Evolutionary conservation across 2,329 filamentous ascomycete species (phyloP).

Genomic region (Colletotrichum sp.): DNA sequence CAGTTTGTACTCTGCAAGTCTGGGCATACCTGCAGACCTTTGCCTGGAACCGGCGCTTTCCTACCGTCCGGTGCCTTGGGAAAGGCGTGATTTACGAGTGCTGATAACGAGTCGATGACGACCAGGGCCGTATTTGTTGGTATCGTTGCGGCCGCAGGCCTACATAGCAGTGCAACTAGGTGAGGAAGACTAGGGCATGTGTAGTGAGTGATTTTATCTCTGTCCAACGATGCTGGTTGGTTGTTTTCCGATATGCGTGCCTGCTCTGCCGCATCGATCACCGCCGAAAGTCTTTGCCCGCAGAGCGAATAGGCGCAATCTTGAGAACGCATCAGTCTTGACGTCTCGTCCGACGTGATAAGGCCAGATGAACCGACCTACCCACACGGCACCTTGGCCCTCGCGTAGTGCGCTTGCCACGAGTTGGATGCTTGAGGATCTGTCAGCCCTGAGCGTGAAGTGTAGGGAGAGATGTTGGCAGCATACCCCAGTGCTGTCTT

Average conservation of each 20-base stretch:
- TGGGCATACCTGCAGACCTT: slow-evolving; percentile 34
- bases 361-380: slow-evolving; percentile 64
- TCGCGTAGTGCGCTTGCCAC: slow-evolving; percentile 66
- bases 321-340: slow-evolving; percentile 20
- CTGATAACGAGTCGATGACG: slow-evolving; percentile 79
- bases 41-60: slow-evolving; percentile 39
- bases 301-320: slow-evolving; percentile 46
- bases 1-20: not conserved
- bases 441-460: slow-evolving; percentile 7
- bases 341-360: not conserved
- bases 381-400: slow-evolving; percentile 75
- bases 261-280: slow-evolving; percentile 23
- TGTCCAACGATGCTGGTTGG: not conserved
- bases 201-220: slow-evolving; percentile 49
- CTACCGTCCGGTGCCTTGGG: slow-evolving; percentile 59
- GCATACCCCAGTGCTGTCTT: slow-evolving; percentile 84
- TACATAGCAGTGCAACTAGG: slow-evolving; percentile 75
- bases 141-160: slow-evolving; percentile 68
- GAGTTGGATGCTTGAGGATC: slow-evolving; percentile 66
- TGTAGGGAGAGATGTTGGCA: slow-evolving; percentile 8
- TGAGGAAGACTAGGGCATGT: slow-evolving; percentile 68
- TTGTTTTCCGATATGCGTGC: not conserved
- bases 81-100: slow-evolving; percentile 78
- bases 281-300: slow-evolving; percentile 37
- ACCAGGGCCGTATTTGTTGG: slow-evolving; percentile 69